A percentile compares a stretch with the other conserved stretches of the same genome.
These are phyloP conservation scores for Chalciporus sp. DNA, from an alignment of 1,284 basidiomycete genomes.

Conservation along the genomic window DNA sequence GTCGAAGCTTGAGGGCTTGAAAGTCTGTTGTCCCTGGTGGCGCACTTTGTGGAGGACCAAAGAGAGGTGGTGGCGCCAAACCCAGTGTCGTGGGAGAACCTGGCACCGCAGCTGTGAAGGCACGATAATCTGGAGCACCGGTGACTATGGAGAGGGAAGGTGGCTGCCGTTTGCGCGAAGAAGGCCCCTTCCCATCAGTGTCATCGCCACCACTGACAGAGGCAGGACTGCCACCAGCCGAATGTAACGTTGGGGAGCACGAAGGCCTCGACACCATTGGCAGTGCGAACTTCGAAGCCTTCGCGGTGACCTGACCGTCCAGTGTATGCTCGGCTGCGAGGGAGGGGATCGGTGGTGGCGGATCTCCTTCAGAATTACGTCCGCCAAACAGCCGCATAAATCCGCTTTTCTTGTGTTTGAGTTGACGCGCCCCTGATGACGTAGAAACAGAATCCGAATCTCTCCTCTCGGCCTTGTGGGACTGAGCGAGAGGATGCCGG, in stretches of 20 bases:
- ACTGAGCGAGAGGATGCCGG: slow-evolving; percentile 42
- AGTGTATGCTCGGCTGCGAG: slow-evolving; percentile 41
- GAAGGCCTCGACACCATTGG: slow-evolving; percentile 50
- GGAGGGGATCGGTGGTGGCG: slow-evolving; percentile 58
- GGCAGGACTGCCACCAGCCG: slow-evolving; percentile 9
- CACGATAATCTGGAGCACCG: slow-evolving; percentile 15
- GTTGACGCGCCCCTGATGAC: slow-evolving; percentile 37
- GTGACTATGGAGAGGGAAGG: slow-evolving; percentile 50
- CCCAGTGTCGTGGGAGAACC: slow-evolving; percentile 6
- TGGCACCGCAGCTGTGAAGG: slow-evolving; percentile 17
- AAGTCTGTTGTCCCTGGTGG: slow-evolving; percentile 66
- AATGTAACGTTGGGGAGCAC: slow-evolving; percentile 13
- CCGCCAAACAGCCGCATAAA: slow-evolving; percentile 78
- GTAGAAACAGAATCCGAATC: slow-evolving; percentile 40
- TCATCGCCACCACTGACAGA: slow-evolving; percentile 14
- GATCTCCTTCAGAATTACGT: slow-evolving; percentile 40
- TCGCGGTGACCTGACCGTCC: slow-evolving; percentile 31
- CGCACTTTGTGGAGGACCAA: slow-evolving; percentile 53
- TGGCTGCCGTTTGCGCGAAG: slow-evolving; percentile 38
- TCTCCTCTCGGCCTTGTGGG: slow-evolving; percentile 39
- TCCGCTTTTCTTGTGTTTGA: slow-evolving; percentile 78
- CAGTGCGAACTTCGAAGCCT: slow-evolving; percentile 21
- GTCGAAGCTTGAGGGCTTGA: slow-evolving; percentile 67
- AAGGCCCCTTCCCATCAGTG: slow-evolving; percentile 12
- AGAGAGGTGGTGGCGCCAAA: slow-evolving; percentile 9